phyloP scores from a whole-genome alignment of 345 rosid species.

The Murraya paniculata region DNA sequence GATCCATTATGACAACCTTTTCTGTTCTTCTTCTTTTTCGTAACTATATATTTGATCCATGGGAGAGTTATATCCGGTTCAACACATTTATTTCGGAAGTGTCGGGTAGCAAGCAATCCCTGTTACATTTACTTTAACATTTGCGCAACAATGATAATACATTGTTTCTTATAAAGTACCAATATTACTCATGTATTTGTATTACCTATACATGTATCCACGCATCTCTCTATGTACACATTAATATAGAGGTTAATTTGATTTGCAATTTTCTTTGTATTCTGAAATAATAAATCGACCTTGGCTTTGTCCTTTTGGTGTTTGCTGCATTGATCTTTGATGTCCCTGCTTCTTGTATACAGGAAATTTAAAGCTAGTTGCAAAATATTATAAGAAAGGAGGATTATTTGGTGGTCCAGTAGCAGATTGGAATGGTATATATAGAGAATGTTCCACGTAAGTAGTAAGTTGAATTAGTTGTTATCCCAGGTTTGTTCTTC shows the following conservation, averaged over 20 bases:
- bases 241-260: neutral
- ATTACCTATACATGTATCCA: neutral
- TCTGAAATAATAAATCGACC: constrained; percentile 1
- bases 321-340: neutral
- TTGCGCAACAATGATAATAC: too few relatives aligned
- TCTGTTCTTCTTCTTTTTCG: too few relatives aligned
- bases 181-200: neutral
- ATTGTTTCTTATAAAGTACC: neutral
- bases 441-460: constrained; percentile 85
- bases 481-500: neutral
- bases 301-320: neutral
- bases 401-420: constrained; percentile 79
- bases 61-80: neutral
- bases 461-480: constrained; percentile 21
- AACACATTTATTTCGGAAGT: too few relatives aligned
- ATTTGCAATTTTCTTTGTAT: neutral
- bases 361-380: constrained; percentile 84
- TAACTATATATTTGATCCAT: neutral
- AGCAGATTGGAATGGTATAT: constrained; percentile 90
- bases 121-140: neutral
- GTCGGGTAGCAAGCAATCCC: neutral
- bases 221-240: neutral
- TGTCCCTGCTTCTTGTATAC: constrained; percentile 18
- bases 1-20: neutral
- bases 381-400: constrained; percentile 80